A percentile compares a stretch with the other conserved stretches of the same genome.
These are phyloP conservation scores for Porcisia hertigi DNA, from an alignment of 208 protist species.

Conservation along the genomic window DNA sequence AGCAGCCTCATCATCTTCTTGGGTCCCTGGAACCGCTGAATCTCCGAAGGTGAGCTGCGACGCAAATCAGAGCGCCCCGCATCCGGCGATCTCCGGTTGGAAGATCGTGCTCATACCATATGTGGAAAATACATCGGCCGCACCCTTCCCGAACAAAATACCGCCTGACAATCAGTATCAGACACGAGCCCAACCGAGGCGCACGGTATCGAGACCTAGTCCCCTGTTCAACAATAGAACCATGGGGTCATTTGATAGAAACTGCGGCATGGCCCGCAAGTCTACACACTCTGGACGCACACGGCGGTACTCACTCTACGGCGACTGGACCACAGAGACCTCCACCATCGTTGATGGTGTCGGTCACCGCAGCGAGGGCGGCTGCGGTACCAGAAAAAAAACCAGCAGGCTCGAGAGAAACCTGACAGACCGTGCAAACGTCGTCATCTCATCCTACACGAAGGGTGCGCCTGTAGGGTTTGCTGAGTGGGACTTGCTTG, in stretches of 20 bases:
- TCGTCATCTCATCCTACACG: slow-evolving; percentile 27
- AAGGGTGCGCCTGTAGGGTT: slow-evolving; percentile 21
- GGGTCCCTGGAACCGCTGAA: neutral
- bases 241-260: neutral
- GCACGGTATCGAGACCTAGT: neutral
- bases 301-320: neutral
- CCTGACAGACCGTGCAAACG: neutral
- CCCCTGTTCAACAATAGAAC: neutral
- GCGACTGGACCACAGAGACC: neutral
- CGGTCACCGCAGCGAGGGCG: neutral
- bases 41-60: neutral
- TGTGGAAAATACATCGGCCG: slow-evolving; percentile 5
- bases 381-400: neutral
- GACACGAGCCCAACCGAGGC: neutral
- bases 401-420: neutral
- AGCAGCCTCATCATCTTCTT: neutral
- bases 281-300: neutral
- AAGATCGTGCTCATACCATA: slow-evolving; percentile 31
- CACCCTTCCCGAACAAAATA: neutral
- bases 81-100: slow-evolving; percentile 6
- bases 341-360: neutral
- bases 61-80: neutral
- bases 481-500: slow-evolving; percentile 21
- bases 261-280: neutral
- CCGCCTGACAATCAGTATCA: neutral